These are phyloP conservation scores for Candida ipomoeae DNA, from an alignment of 805 yeast species.

Conservation along the genomic window DNA sequence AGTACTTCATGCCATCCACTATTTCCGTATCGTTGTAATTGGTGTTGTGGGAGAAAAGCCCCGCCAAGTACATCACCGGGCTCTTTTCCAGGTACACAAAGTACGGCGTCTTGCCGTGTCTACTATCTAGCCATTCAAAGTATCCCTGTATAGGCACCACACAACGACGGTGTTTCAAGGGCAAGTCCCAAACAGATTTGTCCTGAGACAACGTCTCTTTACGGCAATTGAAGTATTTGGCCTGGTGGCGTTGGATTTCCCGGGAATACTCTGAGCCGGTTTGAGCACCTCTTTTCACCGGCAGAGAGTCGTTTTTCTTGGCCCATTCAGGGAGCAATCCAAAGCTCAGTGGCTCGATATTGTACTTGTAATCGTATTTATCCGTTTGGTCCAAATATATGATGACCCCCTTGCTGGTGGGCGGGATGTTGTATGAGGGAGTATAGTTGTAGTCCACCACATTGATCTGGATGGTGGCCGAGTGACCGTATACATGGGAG, in stretches of 20 bases:
- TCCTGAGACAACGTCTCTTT: conserved; percentile 51
- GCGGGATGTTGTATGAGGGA: conserved; percentile 57
- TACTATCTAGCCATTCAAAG: conserved; percentile 67
- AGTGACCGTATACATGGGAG: conserved; percentile 3
- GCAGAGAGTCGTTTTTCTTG: conserved; percentile 36
- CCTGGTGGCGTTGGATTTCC: conserved; percentile 33
- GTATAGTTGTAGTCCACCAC: conserved; percentile 14
- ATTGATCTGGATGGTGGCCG: conserved; percentile 6
- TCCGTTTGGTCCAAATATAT: conserved; percentile 16
- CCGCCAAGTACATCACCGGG: conserved; percentile 60
- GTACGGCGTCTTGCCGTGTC: conserved; percentile 54
- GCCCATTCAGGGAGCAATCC: conserved; percentile 73
- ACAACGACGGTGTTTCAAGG: conserved; percentile 53
- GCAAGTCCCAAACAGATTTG: conserved; percentile 54
- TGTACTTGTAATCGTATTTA: conserved; percentile 15
- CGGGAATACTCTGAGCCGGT: conserved; percentile 22
- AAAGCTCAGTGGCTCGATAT: conserved; percentile 64
- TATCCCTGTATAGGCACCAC: conserved; percentile 79
- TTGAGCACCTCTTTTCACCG: conserved; percentile 17
- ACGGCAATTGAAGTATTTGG: conserved; percentile 70
- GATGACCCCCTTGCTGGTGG: conserved; percentile 51
- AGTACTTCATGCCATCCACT: conserved; percentile 18
- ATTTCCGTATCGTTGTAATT: conserved; percentile 22
- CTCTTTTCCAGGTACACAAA: conserved; percentile 53
- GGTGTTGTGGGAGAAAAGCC: conserved; percentile 36